Conservation (phyloP, 2,329 filamentous ascomycete species). For the Aspergillus eucalypticola region DNA sequence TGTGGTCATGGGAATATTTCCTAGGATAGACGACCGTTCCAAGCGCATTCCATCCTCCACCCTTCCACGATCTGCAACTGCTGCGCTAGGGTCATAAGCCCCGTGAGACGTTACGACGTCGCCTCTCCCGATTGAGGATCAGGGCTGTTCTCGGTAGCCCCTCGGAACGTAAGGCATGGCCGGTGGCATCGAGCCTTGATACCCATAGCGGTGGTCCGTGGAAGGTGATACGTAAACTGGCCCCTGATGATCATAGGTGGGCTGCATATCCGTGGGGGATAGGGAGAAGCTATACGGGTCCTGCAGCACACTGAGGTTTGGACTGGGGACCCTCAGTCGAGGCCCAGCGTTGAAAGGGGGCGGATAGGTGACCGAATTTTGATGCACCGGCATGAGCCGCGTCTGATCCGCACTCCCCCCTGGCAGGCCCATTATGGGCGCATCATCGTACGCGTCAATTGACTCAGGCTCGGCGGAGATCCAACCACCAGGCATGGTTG, state of each 20-base stretch:
- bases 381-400: constrained; percentile 29
- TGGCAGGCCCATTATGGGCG: constrained; percentile 14
- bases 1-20: background rate
- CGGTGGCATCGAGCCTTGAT: constrained; percentile 18
- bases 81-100: constrained; percentile 6
- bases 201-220: constrained; percentile 22
- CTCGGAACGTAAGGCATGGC: constrained; percentile 17
- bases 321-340: constrained; percentile 22
- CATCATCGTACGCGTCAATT: constrained; percentile 24
- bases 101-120: background rate
- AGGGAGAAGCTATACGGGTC: constrained; percentile 27
- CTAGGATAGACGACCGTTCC: background rate
- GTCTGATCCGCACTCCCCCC: constrained; percentile 19
- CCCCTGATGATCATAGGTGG: constrained; percentile 24
- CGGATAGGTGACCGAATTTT: constrained; percentile 36
- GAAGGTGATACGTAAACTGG: constrained; percentile 29
- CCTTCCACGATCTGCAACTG: constrained; percentile 12
- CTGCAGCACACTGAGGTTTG: constrained; percentile 22
- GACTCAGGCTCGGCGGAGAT: constrained; percentile 32
- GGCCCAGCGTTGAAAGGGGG: constrained; percentile 34
- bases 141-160: constrained; percentile 22
- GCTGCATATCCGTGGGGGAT: constrained; percentile 26
- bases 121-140: constrained; percentile 1
- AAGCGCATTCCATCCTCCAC: background rate
- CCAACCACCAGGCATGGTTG: constrained; percentile 26